These are phyloP conservation scores for Chlamydomonas asymmetrica DNA, from an alignment of 139 green algal genomes.

Conservation along the genomic window DNA sequence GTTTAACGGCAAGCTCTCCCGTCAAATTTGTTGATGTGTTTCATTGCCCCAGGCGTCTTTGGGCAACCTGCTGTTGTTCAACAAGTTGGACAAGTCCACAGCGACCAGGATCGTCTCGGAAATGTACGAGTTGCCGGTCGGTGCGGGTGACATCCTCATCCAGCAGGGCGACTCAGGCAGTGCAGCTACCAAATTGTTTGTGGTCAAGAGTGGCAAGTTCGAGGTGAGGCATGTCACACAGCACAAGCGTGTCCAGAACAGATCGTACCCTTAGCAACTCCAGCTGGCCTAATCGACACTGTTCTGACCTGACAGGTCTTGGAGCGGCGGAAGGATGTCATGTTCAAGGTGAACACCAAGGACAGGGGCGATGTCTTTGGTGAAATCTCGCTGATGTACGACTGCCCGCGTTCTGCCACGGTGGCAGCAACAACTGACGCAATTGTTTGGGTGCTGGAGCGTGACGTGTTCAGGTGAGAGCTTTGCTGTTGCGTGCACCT, in stretches of 20 bases:
- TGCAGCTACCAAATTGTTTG: constrained; percentile 86
- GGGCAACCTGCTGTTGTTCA: constrained; percentile 84
- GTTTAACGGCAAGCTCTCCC: background rate
- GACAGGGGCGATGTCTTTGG: constrained; percentile 57
- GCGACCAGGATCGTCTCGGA: constrained; percentile 63
- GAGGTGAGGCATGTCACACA: constrained; percentile 57
- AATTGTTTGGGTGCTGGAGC: constrained; percentile 89
- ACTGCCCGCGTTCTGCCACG: constrained; percentile 80
- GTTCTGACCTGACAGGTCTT: constrained; percentile 43
- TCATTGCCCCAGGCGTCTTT: constrained; percentile 62
- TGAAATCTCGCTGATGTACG: constrained; percentile 71
- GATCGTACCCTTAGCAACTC: background rate
- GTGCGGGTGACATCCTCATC: constrained; percentile 87
- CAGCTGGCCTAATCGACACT: background rate
- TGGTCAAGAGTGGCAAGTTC: constrained; percentile 90
- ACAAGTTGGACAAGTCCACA: constrained; percentile 58
- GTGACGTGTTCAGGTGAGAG: constrained; percentile 71
- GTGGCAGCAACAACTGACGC: constrained; percentile 83
- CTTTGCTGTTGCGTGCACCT: too few species aligned
- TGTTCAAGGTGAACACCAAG: constrained; percentile 60
- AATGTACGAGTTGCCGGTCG: constrained; percentile 45
- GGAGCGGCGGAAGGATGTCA: constrained; percentile 53
- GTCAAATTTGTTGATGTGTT: background rate
- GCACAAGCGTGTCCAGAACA: background rate
- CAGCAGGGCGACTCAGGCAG: constrained; percentile 86